These are phyloP conservation scores for Neofusicoccum ribis DNA, from an alignment of 2,329 filamentous ascomycete species.

Conservation along the genomic window DNA sequence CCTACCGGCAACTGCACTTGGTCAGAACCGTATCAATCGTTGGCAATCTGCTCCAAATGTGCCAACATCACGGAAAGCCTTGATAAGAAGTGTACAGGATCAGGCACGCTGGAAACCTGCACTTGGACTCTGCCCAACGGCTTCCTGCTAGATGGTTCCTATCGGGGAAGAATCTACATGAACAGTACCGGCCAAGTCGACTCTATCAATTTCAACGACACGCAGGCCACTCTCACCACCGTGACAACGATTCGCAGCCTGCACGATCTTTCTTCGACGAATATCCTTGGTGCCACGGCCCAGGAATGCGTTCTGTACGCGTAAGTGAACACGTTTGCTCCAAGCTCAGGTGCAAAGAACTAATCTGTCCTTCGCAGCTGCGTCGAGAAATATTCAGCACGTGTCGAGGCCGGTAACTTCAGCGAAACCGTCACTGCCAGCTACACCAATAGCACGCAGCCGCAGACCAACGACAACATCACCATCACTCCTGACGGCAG, in stretches of 20 bases:
- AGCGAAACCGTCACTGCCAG: background rate
- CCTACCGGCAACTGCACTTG: slow-evolving; percentile 22
- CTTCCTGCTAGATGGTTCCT: background rate
- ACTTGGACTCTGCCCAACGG: background rate
- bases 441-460: background rate
- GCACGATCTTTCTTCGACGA: background rate
- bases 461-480: background rate
- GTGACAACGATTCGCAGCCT: background rate
- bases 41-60: slow-evolving; percentile 19
- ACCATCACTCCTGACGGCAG: background rate
- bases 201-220: slow-evolving; percentile 6
- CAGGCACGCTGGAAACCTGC: background rate
- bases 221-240: background rate
- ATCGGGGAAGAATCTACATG: background rate
- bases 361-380: background rate
- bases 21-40: slow-evolving; percentile 14
- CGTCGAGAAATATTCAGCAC: background rate
- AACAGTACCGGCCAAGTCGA: background rate
- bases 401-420: background rate
- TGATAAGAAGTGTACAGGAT: background rate
- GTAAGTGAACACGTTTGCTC: background rate
- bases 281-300: background rate
- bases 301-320: slow-evolving; percentile 10
- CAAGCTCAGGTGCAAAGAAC: background rate
- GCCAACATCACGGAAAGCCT: slow-evolving; percentile 19